phyloP scores from a whole-genome alignment of 805 yeast species.

The Candida argentea region DNA sequence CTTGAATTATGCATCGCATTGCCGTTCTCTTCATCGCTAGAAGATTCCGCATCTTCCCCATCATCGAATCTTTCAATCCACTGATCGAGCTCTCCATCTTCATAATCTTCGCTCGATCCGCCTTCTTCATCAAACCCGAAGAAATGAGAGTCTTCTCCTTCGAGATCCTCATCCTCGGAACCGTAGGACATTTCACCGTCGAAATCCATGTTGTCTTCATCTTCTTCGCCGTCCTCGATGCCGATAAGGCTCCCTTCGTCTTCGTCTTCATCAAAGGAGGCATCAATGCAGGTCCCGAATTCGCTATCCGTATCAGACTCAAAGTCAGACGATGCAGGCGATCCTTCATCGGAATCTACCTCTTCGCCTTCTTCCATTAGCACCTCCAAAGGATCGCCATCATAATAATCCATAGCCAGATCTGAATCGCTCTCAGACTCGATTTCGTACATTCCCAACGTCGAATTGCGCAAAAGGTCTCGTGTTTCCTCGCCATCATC shows the following conservation, averaged over 20 bases:
- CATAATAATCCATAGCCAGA: slow-evolving; percentile 36
- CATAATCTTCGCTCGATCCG: slow-evolving; percentile 21
- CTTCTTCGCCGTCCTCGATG: slow-evolving; percentile 30
- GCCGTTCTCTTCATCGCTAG: slow-evolving; percentile 9
- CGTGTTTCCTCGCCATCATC: slow-evolving; percentile 67
- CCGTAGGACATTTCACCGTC: slow-evolving; percentile 22
- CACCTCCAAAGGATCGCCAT: slow-evolving; percentile 29
- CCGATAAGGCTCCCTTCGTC: slow-evolving; percentile 9
- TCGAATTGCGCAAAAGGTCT: slow-evolving; percentile 76
- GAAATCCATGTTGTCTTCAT: slow-evolving; percentile 22
- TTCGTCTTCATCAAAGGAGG: slow-evolving; percentile 5
- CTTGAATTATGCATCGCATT: slow-evolving; percentile 1
- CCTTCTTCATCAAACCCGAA: slow-evolving; percentile 14
- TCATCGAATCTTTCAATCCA: slow-evolving; percentile 32
- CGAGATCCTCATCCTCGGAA: slow-evolving; percentile 8
- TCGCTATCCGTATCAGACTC: slow-evolving; percentile 17
- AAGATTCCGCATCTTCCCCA: slow-evolving; percentile 11
- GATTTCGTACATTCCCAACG: slow-evolving; percentile 89
- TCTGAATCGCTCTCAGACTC: slow-evolving; percentile 58
- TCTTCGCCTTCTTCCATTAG: slow-evolving; percentile 26
- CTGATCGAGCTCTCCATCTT: slow-evolving; percentile 28
- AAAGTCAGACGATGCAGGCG: slow-evolving; percentile 15
- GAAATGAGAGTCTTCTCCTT: slow-evolving; percentile 5
- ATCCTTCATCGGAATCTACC: slow-evolving; percentile 14
- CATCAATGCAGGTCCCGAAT: slow-evolving; percentile 12